Base-by-base conservation (phyloP, 805 yeast genomes). In the Lipomyces yamanashiensis region DNA sequence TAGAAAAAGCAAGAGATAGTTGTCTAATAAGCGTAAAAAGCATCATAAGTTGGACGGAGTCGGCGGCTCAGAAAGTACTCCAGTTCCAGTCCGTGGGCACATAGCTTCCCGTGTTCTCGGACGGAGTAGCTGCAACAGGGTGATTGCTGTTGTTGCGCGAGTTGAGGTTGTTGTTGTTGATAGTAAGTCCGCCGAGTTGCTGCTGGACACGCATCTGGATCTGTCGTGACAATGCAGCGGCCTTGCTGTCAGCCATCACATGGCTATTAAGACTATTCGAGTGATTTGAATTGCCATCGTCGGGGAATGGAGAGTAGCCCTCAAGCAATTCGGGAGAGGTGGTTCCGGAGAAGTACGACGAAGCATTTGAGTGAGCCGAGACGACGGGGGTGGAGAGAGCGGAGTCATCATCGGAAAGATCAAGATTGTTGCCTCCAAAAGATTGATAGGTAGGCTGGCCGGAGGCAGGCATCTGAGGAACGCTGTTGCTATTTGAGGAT, bases 81-180 rank as follows among this genome's bases (percentile, higher is more conserved):
- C 73, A 71, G 58, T 62, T 63, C 73, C 73, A 71, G 54, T 71
- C 73, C 7, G 72, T 71, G 12, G 73, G 73, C 28, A 71, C 73
- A 17, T 67, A 67, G 33, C 72, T 67, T 7, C 60, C 68, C 36
- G 58, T 53, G 43, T 50, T 59, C 40, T 64, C 67, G 5, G 62
- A 52, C 17, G 61, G 60, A 21, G 67, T 58, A 23, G 57, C 62
- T 21, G 58, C 63, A 17, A 59, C 50, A 43, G 54, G 40, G 10
- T 59, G 64, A 12, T 15, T 17, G 40, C 19, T 21, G 40, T 17
- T 5, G 23, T 36, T 7, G 19, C 13, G 39, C 9, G 4, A 28
- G 5, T 28, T 28, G 28, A 28, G 44, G 8, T 15, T n/a, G 41
- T 28, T 19, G 48, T 33, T 53, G 36, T 45, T 45, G 12, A 50